Evolutionary conservation across 2,329 filamentous ascomycete genomes (phyloP).

Genomic region (Fusarium nelsonii): DNA sequence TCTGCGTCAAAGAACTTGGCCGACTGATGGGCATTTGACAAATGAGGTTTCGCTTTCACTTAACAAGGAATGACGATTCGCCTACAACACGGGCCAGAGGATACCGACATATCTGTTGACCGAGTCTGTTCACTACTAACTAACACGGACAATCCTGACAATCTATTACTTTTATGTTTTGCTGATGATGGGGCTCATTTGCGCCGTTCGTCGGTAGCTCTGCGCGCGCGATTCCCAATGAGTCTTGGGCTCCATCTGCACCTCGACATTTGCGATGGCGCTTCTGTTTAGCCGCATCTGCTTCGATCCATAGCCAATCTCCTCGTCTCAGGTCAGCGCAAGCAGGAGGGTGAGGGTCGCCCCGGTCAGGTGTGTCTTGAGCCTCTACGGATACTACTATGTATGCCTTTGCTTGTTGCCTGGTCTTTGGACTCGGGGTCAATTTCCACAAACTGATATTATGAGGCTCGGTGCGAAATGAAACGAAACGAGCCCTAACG

Average conservation of each 20-base stretch:
- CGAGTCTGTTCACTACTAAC: slow-evolving; percentile 18
- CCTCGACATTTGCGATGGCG: slow-evolving; percentile 40
- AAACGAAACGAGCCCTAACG: slow-evolving; percentile 25
- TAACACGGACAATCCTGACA: slow-evolving; percentile 18
- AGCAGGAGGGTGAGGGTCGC: slow-evolving; percentile 36
- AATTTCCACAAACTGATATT: slow-evolving; percentile 23
- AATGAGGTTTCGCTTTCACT: slow-evolving; percentile 24
- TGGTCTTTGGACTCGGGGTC: background rate
- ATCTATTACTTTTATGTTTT: slow-evolving; percentile 14
- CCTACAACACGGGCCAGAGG: slow-evolving; percentile 4
- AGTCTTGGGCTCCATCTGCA: slow-evolving; percentile 38
- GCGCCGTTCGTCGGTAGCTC: slow-evolving; percentile 15
- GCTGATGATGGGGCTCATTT: slow-evolving; percentile 28
- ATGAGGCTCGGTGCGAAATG: slow-evolving; percentile 24
- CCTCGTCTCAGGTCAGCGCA: slow-evolving; percentile 42
- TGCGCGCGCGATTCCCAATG: slow-evolving; percentile 33
- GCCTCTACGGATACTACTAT: slow-evolving; percentile 17
- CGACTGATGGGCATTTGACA: slow-evolving; percentile 9
- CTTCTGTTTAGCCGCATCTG: slow-evolving; percentile 46
- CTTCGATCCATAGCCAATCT: slow-evolving; percentile 44
- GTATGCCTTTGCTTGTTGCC: background rate
- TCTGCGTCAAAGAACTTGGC: slow-evolving; percentile 20
- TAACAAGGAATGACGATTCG: slow-evolving; percentile 18
- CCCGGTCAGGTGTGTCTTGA: slow-evolving; percentile 27
- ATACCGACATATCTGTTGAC: slow-evolving; percentile 14